Evolutionary conservation across 73 alveolate species (phyloP), one percentile per base, ranked within the genome.

Genomic region (Stentor coeruleus): DNA sequence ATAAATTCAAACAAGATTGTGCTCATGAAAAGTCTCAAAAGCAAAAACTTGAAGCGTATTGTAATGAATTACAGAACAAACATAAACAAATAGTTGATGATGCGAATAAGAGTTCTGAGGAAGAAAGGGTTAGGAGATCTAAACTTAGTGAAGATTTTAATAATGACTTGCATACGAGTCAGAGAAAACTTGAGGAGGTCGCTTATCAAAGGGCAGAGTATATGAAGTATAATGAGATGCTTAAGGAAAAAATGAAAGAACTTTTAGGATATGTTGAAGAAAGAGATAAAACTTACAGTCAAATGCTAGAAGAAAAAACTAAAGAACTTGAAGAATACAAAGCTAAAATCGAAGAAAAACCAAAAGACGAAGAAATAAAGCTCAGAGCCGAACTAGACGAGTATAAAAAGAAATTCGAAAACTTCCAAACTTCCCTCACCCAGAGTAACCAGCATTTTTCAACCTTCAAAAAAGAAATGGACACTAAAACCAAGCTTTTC

Each of bases 391-490:
- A 66, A 33, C 37, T 66, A 20, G 79, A 66, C n/a, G 39, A 26
- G 36, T 66, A 66, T 33, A 66, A 66, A 33, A 31, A 20, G 11
- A 66, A 31, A 2, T 66, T 66, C 37, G 79, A 66, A 2, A 40
- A 66, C n/a, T 66, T 66, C 37, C 79, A 66, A 31, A 31, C n/a
- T 26, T 20, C 40, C 39, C 33, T 66, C n/a, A 31, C 37, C 14
- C n/a, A 66, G 11, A 66, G 79, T 2, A 66, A 66, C 41, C 40
- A 66, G 33, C 79, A 66, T 37, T 66, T 66, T 2, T 37, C 40
- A 26, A 26, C 11, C 79, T 66, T 66, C 37, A 66, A 66, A 66
- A 66, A 66, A 66, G 79, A 66, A 14, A 66, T 66, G 79, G 79
- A 66, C 79, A 26, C 26, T 26, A 66, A 66, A 66, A 40, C 79